Evolutionary conservation across 192 early-diverging fungal species (phyloP).

Genomic region (Rhizoclosmatium sp.): DNA sequence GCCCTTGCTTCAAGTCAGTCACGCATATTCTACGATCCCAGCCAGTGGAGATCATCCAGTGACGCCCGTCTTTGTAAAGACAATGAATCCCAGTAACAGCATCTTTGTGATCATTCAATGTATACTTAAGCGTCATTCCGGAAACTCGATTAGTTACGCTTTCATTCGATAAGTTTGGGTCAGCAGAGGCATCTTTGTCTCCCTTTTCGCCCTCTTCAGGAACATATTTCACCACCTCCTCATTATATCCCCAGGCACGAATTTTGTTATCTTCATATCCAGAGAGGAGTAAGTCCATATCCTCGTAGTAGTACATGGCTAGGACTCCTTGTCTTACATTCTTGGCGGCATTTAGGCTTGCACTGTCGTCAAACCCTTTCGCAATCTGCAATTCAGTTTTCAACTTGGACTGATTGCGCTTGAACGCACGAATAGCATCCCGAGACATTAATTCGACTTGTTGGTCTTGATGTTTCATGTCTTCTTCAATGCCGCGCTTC

Average conservation of each 20-base stretch:
- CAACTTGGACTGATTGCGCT: constrained; percentile 36
- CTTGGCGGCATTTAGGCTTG: neutral
- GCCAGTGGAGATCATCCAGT: constrained; percentile 63
- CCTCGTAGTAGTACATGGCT: constrained; percentile 61
- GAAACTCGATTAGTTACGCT: constrained; percentile 62
- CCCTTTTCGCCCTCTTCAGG: constrained; percentile 40
- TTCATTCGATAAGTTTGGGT: constrained; percentile 31
- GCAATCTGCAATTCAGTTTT: constrained; percentile 16
- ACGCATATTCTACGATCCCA: constrained; percentile 66
- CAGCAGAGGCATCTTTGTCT: constrained; percentile 33
- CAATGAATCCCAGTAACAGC: constrained; percentile 59
- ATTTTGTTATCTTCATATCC: constrained; percentile 65
- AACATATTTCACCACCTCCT: constrained; percentile 55
- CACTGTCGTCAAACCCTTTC: neutral
- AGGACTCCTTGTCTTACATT: constrained; percentile 46
- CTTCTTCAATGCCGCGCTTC: constrained; percentile 48
- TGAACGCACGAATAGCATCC: constrained; percentile 33
- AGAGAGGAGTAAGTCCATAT: constrained; percentile 60
- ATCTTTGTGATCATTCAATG: constrained; percentile 58
- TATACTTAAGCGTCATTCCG: constrained; percentile 62
- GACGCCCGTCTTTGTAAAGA: constrained; percentile 49
- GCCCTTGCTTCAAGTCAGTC: constrained; percentile 52
- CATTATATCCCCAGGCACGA: constrained; percentile 67
- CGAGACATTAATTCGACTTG: constrained; percentile 50
- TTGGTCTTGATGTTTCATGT: constrained; percentile 37